These are phyloP conservation scores for Trichocladium antarcticum DNA, from an alignment of 495 filamentous ascomycete genomes.

Conservation along the genomic window DNA sequence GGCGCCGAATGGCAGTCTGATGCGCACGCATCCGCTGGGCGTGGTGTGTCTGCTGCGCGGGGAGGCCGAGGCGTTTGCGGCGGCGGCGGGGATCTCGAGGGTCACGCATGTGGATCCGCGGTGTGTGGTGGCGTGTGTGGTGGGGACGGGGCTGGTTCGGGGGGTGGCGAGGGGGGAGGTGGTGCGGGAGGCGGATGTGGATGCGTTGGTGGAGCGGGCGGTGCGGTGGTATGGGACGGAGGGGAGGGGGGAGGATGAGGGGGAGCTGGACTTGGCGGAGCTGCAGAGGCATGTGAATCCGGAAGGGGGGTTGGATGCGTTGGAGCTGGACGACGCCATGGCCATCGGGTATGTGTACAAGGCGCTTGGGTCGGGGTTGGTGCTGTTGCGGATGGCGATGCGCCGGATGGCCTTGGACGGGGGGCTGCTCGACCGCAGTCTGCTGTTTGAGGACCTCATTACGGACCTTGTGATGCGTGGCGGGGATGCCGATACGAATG, in stretches of 20 bases:
- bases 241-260: slow-evolving; percentile 7
- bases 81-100: slow-evolving; percentile 20
- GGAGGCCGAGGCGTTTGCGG: slow-evolving; percentile 26
- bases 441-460: slow-evolving; percentile 33
- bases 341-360: slow-evolving; percentile 44
- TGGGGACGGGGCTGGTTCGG: slow-evolving; percentile 32
- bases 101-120: slow-evolving; percentile 39
- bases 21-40: slow-evolving; percentile 38
- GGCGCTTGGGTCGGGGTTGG: slow-evolving; percentile 32
- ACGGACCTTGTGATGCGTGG: slow-evolving; percentile 37
- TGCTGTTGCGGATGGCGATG: slow-evolving; percentile 30
- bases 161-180: slow-evolving; percentile 35
- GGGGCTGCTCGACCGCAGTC: slow-evolving; percentile 1
- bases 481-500: slow-evolving; percentile 43
- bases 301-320: slow-evolving; percentile 18
- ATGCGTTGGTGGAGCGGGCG: slow-evolving; percentile 20
- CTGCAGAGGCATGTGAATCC: slow-evolving; percentile 21
- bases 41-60: slow-evolving; percentile 26
- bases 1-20: slow-evolving; percentile 41
- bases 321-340: slow-evolving; percentile 30
- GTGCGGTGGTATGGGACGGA: slow-evolving; percentile 17
- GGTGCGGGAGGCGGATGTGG: slow-evolving; percentile 22
- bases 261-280: slow-evolving; percentile 26
- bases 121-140: slow-evolving; percentile 36
- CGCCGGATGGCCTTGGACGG: slow-evolving; percentile 7